Conservation (phyloP, 2,329 filamentous ascomycete genomes). For the Scedosporium apiospermum region DNA sequence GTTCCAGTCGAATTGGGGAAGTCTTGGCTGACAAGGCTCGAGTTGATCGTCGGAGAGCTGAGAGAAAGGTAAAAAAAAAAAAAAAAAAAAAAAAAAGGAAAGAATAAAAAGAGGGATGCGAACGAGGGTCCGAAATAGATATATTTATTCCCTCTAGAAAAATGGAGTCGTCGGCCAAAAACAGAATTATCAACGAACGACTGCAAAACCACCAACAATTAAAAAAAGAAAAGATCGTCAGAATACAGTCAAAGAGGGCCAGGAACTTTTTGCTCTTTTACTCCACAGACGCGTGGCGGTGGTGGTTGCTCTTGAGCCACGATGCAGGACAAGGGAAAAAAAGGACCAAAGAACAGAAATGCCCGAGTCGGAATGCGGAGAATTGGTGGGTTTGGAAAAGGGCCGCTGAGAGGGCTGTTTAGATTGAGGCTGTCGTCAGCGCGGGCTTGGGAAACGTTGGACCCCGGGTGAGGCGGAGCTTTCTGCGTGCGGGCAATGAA, state of each 20-base stretch:
- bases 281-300: neutral
- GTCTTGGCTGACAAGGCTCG: neutral
- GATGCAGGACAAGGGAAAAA: neutral
- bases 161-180: neutral
- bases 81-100: too few relatives aligned
- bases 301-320: too few relatives aligned
- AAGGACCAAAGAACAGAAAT: neutral
- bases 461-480: too few relatives aligned
- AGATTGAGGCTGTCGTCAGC: slow-evolving; percentile 2
- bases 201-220: neutral
- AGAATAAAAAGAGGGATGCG: too few relatives aligned
- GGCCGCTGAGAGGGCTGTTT: too few relatives aligned
- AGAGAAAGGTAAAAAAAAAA: neutral
- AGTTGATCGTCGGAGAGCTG: neutral
- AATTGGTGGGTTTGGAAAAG: too few relatives aligned
- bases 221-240: neutral
- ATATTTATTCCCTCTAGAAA: neutral
- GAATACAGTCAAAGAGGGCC: neutral
- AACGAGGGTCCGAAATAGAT: too few relatives aligned
- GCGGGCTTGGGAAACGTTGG: neutral
- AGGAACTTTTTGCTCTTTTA: neutral
- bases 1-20: neutral
- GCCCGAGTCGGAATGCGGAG: neutral
- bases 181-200: neutral
- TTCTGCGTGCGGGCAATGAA: too few relatives aligned